These are phyloP conservation scores for Hyaloscypha bicolor DNA, from an alignment of 495 filamentous ascomycete species.

Conservation along the genomic window DNA sequence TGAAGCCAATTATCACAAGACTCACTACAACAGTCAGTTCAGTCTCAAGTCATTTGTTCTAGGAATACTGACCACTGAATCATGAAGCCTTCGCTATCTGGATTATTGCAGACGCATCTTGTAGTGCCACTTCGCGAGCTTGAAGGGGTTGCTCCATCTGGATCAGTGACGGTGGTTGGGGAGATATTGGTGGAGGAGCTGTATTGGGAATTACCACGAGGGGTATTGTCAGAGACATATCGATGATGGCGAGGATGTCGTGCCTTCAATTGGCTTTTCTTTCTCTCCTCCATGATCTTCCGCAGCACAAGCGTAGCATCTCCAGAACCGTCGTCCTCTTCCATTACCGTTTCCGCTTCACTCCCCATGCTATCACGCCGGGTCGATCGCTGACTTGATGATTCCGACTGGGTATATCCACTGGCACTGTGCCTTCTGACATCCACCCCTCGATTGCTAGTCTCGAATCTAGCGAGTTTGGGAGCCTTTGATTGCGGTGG, in stretches of 20 bases:
- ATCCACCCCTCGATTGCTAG: conserved; percentile 16
- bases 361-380: conserved; percentile 44
- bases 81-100: conserved; percentile 71
- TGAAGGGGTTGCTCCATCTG: conserved; percentile 66
- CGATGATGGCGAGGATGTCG: conserved; percentile 23
- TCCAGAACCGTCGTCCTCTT: conserved; percentile 44
- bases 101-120: conserved; percentile 72
- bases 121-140: conserved; percentile 59
- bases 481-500: conserved; percentile 42
- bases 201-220: conserved; percentile 23
- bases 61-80: conserved; percentile 72
- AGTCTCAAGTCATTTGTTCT: background rate
- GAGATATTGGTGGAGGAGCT: conserved; percentile 45
- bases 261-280: conserved; percentile 41
- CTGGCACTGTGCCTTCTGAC: conserved; percentile 23
- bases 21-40: conserved; percentile 54
- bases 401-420: conserved; percentile 31
- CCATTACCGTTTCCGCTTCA: conserved; percentile 60
- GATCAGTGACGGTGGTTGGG: conserved; percentile 69
- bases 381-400: conserved; percentile 28
- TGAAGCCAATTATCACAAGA: conserved; percentile 88
- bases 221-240: conserved; percentile 12
- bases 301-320: conserved; percentile 67
- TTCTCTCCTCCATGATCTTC: conserved; percentile 69
- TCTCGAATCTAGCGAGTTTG: conserved; percentile 29